Evolutionary conservation across 495 filamentous ascomycete genomes (phyloP), one percentile per base, ranked within the genome.

Genomic region (Pseudotulostoma volvatum): DNA sequence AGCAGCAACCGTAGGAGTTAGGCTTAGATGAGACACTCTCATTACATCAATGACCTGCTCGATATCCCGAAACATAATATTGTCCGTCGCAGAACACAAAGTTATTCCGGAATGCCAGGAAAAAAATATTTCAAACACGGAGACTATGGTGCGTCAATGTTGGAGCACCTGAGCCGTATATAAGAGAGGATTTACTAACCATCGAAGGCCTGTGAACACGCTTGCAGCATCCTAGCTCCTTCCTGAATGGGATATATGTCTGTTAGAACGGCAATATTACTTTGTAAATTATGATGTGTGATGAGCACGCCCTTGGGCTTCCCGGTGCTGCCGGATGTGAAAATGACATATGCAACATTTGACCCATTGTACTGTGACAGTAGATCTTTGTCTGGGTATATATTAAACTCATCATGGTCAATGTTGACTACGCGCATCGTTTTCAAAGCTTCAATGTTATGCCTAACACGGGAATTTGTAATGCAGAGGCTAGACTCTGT

Each of bases 61-160:
- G 1, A 84, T 56, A 44, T 84, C 70, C n/a, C 59, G 59, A 37
- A 78, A 76, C 1, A 86, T 51, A 3, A 64, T 57, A 41, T 81
- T 74, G 35, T 79, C 79, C 3, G 67, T 66, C 7, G 68, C 74
- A 3, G 79, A 72, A 49, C 77, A 86, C 16, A 88, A 60, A 42
- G 73, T 75, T 56, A 83, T 76, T n/a, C 79, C 79, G 23, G 63
- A 63, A 16, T 66, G 66, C 81, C 79, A 86, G 7, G 82, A 55
- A 42, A 81, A 84, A 47, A 87, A 84, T 11, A 84, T 77, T 44
- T 86, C 83, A 44, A 84, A 84, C 1, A 88, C 77, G 1, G 79
- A 84, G 13, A 83, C 75, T 65, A 35, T 8, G 5, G 14, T 28
- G n/a, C 36, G 32, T 41, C 16, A 48, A 37, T 33, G 13, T 20